phyloP scores from a whole-genome alignment of 2,329 filamentous ascomycete genomes.

The Arachnopeziza araneosa region DNA sequence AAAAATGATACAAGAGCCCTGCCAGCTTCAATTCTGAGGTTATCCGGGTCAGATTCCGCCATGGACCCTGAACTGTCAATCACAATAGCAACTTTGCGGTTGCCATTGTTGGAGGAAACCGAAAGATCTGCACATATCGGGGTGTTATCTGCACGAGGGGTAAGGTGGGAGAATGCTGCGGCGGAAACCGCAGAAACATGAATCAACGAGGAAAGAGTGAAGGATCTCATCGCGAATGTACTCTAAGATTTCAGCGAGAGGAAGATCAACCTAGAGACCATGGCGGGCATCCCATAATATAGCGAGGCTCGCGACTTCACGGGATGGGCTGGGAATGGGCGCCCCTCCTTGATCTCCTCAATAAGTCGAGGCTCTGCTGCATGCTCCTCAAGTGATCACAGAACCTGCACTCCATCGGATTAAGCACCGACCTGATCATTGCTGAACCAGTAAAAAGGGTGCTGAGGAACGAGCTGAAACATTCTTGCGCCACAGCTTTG shows the following conservation, averaged over 20 bases:
- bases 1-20: conserved; percentile 21
- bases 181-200: not conserved
- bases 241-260: not conserved
- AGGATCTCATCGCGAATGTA: not conserved
- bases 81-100: conserved; percentile 25
- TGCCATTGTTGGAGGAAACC: conserved; percentile 12
- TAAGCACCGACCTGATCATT: not conserved
- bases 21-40: conserved; percentile 19
- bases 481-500: not conserved
- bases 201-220: not conserved
- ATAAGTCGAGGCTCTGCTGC: not conserved
- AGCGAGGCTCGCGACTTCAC: not conserved
- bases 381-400: not conserved
- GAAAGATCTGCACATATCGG: not conserved
- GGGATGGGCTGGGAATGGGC: not conserved
- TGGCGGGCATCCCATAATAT: not conserved
- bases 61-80: conserved; percentile 25
- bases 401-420: not conserved
- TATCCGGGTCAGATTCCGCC: conserved; percentile 14
- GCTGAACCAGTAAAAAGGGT: not conserved
- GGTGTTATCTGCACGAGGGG: not conserved
- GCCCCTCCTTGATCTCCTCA: not conserved
- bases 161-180: not conserved
- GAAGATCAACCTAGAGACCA: not conserved
- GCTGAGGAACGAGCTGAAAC: not conserved